Evolutionary conservation across 2,329 filamentous ascomycete species (phyloP).

Genomic region (Orbilia javanica): DNA sequence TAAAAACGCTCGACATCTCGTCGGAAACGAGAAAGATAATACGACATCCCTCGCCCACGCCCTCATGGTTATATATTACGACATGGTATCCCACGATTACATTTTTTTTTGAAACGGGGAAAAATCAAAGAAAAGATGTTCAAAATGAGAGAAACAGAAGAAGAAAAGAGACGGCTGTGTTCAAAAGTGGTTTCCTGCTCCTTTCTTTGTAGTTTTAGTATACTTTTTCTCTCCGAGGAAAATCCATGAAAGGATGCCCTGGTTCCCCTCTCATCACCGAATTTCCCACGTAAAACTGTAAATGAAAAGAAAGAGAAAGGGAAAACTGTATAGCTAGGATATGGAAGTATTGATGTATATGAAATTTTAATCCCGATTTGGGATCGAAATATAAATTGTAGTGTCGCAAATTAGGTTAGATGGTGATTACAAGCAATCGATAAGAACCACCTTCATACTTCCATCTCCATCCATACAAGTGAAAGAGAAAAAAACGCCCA

Average conservation of each 20-base stretch:
- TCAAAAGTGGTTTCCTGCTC: constrained; percentile 22
- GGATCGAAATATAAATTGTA: too few relatives aligned
- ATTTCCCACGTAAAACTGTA: background rate
- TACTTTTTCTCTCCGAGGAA: constrained; percentile 15
- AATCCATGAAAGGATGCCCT: constrained; percentile 39
- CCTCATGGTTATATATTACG: constrained; percentile 14
- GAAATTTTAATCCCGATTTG: too few relatives aligned
- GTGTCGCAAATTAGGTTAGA: too few relatives aligned
- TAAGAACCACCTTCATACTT: background rate
- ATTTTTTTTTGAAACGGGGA: background rate
- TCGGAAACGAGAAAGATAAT: constrained; percentile 1
- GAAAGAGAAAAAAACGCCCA: background rate
- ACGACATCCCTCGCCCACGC: constrained; percentile 2
- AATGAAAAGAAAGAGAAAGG: background rate
- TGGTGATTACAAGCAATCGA: too few relatives aligned
- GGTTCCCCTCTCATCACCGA: constrained; percentile 12
- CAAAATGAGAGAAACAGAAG: background rate
- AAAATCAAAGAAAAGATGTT: background rate
- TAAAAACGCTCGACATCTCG: background rate
- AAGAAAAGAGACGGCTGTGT: constrained; percentile 11
- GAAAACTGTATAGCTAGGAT: too few relatives aligned
- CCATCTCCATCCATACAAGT: background rate
- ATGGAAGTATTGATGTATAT: too few relatives aligned
- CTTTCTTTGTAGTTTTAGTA: constrained; percentile 26
- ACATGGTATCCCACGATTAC: constrained; percentile 12